phyloP scores from a whole-genome alignment of 106 monocot species.

The Apostasia shenzhenica region DNA sequence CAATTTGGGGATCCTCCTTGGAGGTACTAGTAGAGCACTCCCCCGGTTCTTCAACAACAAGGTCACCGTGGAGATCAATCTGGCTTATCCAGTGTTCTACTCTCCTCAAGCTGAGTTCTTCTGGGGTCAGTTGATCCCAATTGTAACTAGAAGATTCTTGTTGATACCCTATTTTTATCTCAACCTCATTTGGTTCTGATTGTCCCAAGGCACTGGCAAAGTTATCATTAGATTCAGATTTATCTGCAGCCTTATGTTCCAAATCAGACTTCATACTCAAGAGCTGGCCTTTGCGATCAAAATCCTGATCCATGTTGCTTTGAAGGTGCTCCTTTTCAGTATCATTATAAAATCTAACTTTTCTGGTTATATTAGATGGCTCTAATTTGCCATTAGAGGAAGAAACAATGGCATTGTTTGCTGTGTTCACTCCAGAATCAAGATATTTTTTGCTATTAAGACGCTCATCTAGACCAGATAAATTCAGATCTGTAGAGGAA shows the following conservation, averaged over 20 bases:
- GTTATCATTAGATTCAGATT: not conserved
- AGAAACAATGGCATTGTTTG: slow-evolving; percentile 3
- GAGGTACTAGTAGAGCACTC: slow-evolving; percentile 21
- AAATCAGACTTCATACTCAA: slow-evolving; percentile 2
- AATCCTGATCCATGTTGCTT: slow-evolving; percentile 1
- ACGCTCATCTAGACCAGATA: not conserved
- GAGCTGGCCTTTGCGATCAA: slow-evolving; percentile 1
- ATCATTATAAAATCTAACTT: not conserved
- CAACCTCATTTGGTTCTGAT: slow-evolving; percentile 10
- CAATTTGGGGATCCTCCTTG: slow-evolving; percentile 11
- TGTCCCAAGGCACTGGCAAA: not conserved
- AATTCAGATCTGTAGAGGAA: slow-evolving; percentile 30
- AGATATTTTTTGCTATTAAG: not conserved
- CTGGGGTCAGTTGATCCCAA: slow-evolving; percentile 14
- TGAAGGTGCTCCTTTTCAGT: not conserved
- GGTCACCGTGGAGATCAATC: slow-evolving; percentile 42
- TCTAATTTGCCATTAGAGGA: slow-evolving; percentile 1
- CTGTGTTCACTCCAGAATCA: not conserved
- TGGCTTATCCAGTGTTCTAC: slow-evolving; percentile 77
- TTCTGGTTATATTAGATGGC: slow-evolving; percentile 8
- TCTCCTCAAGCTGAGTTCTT: slow-evolving; percentile 36
- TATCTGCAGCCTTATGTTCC: slow-evolving; percentile 4
- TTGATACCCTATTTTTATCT: slow-evolving; percentile 2
- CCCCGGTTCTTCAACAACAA: slow-evolving; percentile 30
- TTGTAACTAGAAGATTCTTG: slow-evolving; percentile 5